These are phyloP conservation scores for Mycena crocata DNA, from an alignment of 768 basidiomycete species.

Conservation along the genomic window DNA sequence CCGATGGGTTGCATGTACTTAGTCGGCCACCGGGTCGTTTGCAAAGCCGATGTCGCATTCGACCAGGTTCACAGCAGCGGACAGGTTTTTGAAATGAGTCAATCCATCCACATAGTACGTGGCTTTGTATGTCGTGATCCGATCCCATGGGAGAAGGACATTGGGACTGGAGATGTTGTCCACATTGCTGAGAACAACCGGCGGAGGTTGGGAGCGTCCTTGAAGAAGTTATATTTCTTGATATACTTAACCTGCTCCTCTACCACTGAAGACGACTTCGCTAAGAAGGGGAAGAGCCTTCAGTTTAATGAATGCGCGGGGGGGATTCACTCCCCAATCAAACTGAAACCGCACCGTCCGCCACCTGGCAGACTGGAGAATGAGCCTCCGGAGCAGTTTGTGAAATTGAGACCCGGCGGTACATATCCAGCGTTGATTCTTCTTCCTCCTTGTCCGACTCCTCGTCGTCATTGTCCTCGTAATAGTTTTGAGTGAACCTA, in stretches of 20 bases:
- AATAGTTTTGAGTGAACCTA: too few relatives aligned
- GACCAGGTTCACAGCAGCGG: not conserved
- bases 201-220: not conserved
- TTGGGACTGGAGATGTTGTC: not conserved
- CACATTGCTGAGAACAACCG: not conserved
- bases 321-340: not conserved
- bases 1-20: not conserved
- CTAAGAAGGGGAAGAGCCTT: not conserved
- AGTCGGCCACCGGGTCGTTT: not conserved
- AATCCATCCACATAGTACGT: not conserved
- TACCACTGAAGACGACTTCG: not conserved
- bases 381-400: too few relatives aligned
- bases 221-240: not conserved
- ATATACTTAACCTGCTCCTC: not conserved
- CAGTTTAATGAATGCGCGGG: not conserved
- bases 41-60: slow-evolving; percentile 9
- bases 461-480: too few relatives aligned
- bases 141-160: not conserved
- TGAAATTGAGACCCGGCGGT: too few relatives aligned
- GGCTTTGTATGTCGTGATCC: not conserved
- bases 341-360: not conserved
- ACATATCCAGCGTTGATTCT: too few relatives aligned
- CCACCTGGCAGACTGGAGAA: not conserved
- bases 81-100: not conserved
- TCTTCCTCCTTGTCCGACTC: too few relatives aligned